Percentiles rank a stretch among this genome's conserved stretches.
These are phyloP conservation scores for Salisapilia sapeloensis DNA, from an alignment of 352 stramenopile species.

Conservation along the genomic window DNA sequence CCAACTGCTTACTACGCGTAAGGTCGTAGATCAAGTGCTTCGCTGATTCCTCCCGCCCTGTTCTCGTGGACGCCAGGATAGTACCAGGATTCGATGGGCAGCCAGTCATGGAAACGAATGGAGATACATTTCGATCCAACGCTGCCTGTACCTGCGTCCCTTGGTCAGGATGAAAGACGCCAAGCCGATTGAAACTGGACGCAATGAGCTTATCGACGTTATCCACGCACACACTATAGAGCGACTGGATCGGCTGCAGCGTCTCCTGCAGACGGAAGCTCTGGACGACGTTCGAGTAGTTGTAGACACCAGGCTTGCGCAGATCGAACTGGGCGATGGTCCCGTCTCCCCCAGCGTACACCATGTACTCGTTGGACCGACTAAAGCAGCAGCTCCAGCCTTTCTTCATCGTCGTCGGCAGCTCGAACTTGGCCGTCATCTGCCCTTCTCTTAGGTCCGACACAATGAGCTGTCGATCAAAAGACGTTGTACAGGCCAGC, in stretches of 20 bases:
- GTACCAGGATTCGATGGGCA: conserved; percentile 9
- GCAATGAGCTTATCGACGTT: conserved; percentile 15
- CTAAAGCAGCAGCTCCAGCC: conserved; percentile 39
- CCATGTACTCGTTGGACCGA: conserved; percentile 12
- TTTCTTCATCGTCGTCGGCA: conserved; percentile 18
- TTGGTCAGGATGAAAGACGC: conserved; percentile 7
- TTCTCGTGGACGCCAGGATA: conserved; percentile 24
- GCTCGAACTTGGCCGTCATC: conserved; percentile 4
- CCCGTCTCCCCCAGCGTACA: conserved; percentile 37
- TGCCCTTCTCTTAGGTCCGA: neutral
- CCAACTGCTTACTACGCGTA: too few relatives aligned
- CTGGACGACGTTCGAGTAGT: conserved; percentile 6
- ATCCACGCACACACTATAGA: conserved; percentile 8
- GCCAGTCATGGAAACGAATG: conserved; percentile 2
- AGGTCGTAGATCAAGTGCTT: conserved; percentile 29
- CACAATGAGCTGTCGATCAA: neutral
- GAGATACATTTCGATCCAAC: conserved; percentile 2
- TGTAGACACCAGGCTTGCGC: conserved; percentile 11
- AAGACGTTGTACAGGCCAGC: neutral
- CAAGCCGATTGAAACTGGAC: conserved; percentile 20
- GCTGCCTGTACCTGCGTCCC: neutral
- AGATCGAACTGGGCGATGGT: conserved; percentile 30
- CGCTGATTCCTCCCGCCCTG: conserved; percentile 4
- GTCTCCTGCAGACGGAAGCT: conserved; percentile 14
- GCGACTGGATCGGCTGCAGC: conserved; percentile 29